These are phyloP conservation scores for Microcera coccophila DNA, from an alignment of 2,329 filamentous ascomycete species.

Conservation along the genomic window DNA sequence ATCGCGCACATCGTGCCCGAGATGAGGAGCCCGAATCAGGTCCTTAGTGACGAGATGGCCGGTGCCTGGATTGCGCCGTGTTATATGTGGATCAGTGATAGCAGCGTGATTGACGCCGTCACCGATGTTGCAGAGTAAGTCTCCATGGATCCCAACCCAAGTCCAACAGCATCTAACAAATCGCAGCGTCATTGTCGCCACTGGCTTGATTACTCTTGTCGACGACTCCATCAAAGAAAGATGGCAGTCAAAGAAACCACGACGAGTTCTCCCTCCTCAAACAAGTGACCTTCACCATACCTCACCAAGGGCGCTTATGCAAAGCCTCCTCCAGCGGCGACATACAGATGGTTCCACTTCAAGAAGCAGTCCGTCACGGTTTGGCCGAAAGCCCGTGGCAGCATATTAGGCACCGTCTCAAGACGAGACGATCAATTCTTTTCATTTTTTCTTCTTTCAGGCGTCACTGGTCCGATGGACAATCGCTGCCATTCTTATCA, in stretches of 20 bases:
- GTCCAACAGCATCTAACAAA: conserved; percentile 20
- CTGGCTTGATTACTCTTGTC: conserved; percentile 82
- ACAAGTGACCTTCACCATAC: conserved; percentile 19
- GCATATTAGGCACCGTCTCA: conserved; percentile 13
- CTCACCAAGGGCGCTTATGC: conserved; percentile 33
- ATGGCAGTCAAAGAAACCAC: conserved; percentile 55
- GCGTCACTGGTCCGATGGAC: too few species aligned
- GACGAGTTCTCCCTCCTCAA: conserved; percentile 25
- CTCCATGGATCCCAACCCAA: neutral
- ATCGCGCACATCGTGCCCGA: conserved; percentile 86
- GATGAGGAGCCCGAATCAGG: conserved; percentile 66
- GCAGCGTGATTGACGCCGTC: conserved; percentile 61
- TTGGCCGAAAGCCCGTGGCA: conserved; percentile 33
- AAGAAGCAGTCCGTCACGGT: conserved; percentile 34
- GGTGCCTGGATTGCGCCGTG: conserved; percentile 90
- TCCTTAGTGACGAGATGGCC: conserved; percentile 66
- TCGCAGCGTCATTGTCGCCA: conserved; percentile 75
- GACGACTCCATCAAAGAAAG: conserved; percentile 85
- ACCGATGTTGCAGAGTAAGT: conserved; percentile 85
- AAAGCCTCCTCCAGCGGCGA: conserved; percentile 40
- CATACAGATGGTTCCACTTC: conserved; percentile 35
- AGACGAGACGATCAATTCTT: conserved; percentile 6
- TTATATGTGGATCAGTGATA: conserved; percentile 84
- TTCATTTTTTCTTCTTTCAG: conserved; percentile 16
- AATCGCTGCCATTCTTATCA: conserved; percentile 11